Evolutionary conservation across 352 stramenopile genomes (phyloP), one percentile per base, ranked within the genome.

Genomic region (Blastocystis sp.): DNA sequence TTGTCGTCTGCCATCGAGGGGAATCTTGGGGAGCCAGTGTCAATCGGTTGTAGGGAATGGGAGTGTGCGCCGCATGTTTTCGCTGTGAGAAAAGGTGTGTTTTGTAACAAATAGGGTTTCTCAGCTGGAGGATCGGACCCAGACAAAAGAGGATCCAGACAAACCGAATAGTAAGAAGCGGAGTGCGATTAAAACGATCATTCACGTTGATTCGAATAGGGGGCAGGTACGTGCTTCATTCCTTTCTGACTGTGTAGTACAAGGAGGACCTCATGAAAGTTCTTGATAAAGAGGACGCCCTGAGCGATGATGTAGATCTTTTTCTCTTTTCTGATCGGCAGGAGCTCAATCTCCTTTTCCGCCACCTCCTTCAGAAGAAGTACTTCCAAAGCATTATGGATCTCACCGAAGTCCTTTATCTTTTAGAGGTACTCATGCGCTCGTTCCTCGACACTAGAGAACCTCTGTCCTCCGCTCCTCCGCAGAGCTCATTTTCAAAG

Each of bases 401-500:
- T 45, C 45, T 85, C 20, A 85, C 73, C 4, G 73, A 85, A 43
- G 54, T 85, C 5, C 34, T 85, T 7, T 50, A 69, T 47, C n/a
- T 66, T 6, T 13, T 85, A 8, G 54, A 62, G 9, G 55, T 66
- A 34, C 18, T 41, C 7, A 50, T 7, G 24, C 4, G 20, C 9
- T 20, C 20, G 18, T 1, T 41, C 13, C 6, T n/a, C 50, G 50
- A 59, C 13, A 59, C 6, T 73, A 73, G 63, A 30, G 39, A 30
- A 73, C 30, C 7, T 18, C 9, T 11, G 13, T 45, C 3, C 18
- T 85, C 53, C 34, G 45, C 9, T 54, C 26, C 39, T 68, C 73
- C 5, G 73, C 73, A 43, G 73, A 85, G 56, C 20, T 85, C 20
- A 65, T 85, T 34, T 66, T 85, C 45, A 85, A 85, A 50, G 73